Evolutionary conservation across 2,329 filamentous ascomycete genomes (phyloP).

Genomic region (Venturia oleaginea): DNA sequence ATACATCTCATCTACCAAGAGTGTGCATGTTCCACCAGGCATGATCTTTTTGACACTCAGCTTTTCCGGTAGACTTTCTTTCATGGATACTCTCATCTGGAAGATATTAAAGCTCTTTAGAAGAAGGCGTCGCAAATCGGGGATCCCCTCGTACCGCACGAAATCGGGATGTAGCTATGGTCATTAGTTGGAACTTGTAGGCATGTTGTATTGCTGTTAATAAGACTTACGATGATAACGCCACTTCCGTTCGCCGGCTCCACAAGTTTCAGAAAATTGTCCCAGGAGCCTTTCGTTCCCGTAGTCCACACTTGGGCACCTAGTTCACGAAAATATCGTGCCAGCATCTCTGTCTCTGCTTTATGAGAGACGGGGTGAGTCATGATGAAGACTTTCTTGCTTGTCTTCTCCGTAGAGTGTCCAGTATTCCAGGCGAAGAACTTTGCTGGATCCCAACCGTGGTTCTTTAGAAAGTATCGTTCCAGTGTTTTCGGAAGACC

Average conservation of each 20-base stretch:
- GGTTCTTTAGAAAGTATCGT: neutral
- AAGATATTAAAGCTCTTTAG: neutral
- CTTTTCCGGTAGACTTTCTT: neutral
- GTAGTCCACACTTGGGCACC: neutral
- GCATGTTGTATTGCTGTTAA: neutral
- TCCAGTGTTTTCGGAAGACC: neutral
- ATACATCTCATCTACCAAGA: neutral
- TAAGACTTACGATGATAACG: neutral
- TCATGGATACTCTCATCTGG: neutral
- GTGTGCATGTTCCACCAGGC: neutral
- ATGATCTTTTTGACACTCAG: neutral
- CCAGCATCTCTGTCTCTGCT: neutral
- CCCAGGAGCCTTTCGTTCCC: neutral
- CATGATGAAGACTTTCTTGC: conserved; percentile 6
- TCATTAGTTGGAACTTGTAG: neutral
- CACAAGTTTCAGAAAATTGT: neutral
- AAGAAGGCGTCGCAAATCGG: neutral
- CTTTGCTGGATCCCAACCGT: neutral
- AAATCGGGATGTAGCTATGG: neutral
- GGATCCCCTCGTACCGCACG: neutral
- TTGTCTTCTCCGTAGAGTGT: neutral
- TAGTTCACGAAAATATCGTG: neutral
- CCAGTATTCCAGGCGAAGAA: neutral
- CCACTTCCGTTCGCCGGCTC: neutral
- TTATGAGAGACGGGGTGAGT: neutral